These are phyloP conservation scores for Papiliotrema flavescens DNA, from an alignment of 1,284 basidiomycete species.

Conservation along the genomic window DNA sequence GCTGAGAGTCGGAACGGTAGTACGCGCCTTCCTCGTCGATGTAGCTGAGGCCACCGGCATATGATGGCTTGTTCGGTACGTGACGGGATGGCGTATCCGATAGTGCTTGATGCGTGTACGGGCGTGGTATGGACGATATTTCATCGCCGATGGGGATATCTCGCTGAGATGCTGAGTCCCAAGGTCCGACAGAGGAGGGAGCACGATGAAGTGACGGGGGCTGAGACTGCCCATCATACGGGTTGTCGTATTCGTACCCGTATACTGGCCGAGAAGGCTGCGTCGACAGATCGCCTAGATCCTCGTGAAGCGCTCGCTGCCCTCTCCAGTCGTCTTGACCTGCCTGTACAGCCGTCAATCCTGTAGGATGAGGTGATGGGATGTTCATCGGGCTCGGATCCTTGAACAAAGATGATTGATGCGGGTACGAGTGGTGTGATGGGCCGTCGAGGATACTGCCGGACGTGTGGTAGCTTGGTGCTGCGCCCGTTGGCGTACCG, in stretches of 20 bases:
- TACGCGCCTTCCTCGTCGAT: conserved; percentile 39
- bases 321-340: conserved; percentile 1
- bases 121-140: background rate
- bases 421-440: conserved; percentile 14
- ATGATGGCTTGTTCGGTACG: conserved; percentile 18
- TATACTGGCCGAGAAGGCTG: background rate
- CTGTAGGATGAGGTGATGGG: background rate
- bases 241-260: conserved; percentile 13
- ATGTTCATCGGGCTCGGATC: conserved; percentile 8
- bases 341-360: conserved; percentile 4
- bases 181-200: conserved; percentile 31
- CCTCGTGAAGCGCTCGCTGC: background rate
- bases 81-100: conserved; percentile 8
- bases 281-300: background rate
- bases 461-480: background rate
- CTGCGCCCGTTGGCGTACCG: background rate
- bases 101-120: background rate
- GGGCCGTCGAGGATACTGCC: conserved; percentile 4
- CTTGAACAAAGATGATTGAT: conserved; percentile 14
- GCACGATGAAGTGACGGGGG: background rate
- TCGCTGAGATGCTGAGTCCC: conserved; percentile 39
- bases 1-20: conserved; percentile 18
- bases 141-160: background rate
- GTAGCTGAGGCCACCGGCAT: conserved; percentile 28
- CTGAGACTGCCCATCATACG: conserved; percentile 7